Evolutionary conservation across 306 rosid species (phyloP).

Genomic region (Prunus dulcis): DNA sequence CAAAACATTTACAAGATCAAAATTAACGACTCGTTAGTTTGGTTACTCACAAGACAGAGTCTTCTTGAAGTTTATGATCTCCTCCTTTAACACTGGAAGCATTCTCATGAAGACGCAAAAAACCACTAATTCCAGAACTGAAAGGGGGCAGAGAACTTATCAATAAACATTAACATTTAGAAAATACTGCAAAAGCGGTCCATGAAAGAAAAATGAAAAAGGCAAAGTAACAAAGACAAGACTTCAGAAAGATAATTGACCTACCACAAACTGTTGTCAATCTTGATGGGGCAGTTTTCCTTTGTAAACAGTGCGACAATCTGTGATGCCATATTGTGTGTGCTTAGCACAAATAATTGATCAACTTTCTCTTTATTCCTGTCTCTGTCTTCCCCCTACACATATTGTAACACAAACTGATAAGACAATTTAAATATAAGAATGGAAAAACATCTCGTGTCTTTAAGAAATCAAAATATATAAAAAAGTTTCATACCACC

Average conservation of each 20-base stretch:
- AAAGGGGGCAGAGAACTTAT: background rate
- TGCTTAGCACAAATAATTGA: constrained; percentile 26
- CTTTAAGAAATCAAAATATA: background rate
- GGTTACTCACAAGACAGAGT: constrained; percentile 34
- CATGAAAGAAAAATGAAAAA: background rate
- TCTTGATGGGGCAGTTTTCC: constrained; percentile 2
- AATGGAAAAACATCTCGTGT: background rate
- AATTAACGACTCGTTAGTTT: background rate
- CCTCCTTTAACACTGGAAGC: background rate
- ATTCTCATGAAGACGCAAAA: constrained; percentile 1
- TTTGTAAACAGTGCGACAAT: constrained; percentile 13
- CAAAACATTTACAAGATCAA: background rate
- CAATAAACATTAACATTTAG: background rate
- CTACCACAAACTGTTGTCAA: constrained; percentile 28
- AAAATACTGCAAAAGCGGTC: background rate
- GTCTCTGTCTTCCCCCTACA: constrained; percentile 14
- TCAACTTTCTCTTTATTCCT: constrained; percentile 34
- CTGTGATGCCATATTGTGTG: constrained; percentile 21
- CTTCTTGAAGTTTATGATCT: constrained; percentile 5
- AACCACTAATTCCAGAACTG: constrained; percentile 40
- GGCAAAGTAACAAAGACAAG: background rate
- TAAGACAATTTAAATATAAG: background rate
- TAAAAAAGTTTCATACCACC: constrained; percentile 25
- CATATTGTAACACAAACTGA: background rate
- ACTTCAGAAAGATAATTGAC: background rate